Evolutionary conservation across 1,139 yeast genomes (phyloP).

Genomic region (Debaryomycetaceae sp.): DNA sequence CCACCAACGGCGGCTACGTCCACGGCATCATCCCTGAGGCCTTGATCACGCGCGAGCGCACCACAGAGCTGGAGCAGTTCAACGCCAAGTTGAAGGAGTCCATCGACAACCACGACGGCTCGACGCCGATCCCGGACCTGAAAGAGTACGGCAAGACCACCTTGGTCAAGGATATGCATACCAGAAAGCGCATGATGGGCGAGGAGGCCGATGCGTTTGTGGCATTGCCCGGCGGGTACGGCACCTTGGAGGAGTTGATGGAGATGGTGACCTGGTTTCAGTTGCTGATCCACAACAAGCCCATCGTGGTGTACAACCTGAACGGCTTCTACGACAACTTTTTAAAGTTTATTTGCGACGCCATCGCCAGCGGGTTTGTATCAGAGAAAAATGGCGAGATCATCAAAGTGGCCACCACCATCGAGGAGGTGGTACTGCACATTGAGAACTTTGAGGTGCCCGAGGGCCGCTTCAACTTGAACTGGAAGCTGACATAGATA

Average conservation of each 20-base stretch:
- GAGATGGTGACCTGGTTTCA: slow-evolving; percentile 88
- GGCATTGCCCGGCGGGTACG: slow-evolving; percentile 91
- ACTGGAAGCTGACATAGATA: slow-evolving; percentile 55
- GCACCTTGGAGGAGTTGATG: slow-evolving; percentile 85
- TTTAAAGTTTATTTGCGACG: slow-evolving; percentile 51
- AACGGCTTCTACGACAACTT: slow-evolving; percentile 78
- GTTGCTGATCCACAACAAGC: slow-evolving; percentile 78
- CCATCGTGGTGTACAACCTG: slow-evolving; percentile 71
- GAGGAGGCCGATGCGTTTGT: slow-evolving; percentile 82
- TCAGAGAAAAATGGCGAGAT: slow-evolving; percentile 64
- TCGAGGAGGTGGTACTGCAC: slow-evolving; percentile 60
- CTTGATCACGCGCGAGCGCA: slow-evolving; percentile 69
- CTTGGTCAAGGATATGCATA: slow-evolving; percentile 85
- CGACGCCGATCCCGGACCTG: slow-evolving; percentile 60
- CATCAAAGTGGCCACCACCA: slow-evolving; percentile 62
- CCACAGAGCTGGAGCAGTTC: slow-evolving; percentile 35
- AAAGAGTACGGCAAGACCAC: slow-evolving; percentile 72
- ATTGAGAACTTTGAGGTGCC: slow-evolving; percentile 64
- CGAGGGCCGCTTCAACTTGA: slow-evolving; percentile 68
- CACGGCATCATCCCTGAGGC: slow-evolving; percentile 88
- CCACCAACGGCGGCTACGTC: slow-evolving; percentile 65
- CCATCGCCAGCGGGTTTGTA: slow-evolving; percentile 64
- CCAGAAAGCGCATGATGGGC: slow-evolving; percentile 84
- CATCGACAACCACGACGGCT: slow-evolving; percentile 51
- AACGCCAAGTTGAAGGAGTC: slow-evolving; percentile 44